Conservation (phyloP, 2,329 filamentous ascomycete genomes). For the Endoconidiophora polonica region DNA sequence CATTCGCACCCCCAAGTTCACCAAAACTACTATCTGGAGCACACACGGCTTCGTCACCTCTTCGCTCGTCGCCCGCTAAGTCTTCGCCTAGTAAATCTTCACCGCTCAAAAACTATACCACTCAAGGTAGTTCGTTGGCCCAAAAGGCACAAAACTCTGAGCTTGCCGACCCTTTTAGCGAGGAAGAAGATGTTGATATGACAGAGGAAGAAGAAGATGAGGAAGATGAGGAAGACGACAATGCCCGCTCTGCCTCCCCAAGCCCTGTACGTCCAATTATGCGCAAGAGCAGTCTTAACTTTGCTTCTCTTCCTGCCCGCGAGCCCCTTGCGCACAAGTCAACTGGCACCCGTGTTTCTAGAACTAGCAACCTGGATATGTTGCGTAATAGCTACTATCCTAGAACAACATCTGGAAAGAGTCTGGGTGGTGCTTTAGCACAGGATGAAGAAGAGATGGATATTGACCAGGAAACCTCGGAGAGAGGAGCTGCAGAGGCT, state of each 20-base stretch:
- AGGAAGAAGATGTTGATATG: constrained; percentile 11
- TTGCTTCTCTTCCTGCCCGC: constrained; percentile 78
- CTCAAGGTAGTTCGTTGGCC: neutral
- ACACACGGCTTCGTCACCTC: neutral
- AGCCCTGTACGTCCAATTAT: constrained; percentile 62
- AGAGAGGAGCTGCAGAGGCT: constrained; percentile 20
- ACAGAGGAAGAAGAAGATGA: constrained; percentile 12
- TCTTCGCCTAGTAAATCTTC: constrained; percentile 3
- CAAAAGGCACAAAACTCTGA: neutral
- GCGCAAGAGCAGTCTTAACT: constrained; percentile 88
- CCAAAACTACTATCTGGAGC: neutral
- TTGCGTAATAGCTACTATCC: constrained; percentile 58
- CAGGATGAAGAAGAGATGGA: constrained; percentile 36
- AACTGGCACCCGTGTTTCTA: constrained; percentile 53
- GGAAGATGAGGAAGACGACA: constrained; percentile 30
- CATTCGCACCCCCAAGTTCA: constrained; percentile 5
- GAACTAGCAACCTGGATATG: constrained; percentile 63
- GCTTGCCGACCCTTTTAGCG: constrained; percentile 3
- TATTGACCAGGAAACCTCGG: constrained; percentile 32
- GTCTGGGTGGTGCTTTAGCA: constrained; percentile 36
- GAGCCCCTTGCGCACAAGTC: constrained; percentile 82
- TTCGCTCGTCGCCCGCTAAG: neutral
- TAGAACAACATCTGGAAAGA: constrained; percentile 57
- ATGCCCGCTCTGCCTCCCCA: constrained; percentile 51
- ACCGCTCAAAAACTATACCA: neutral